Evolutionary conservation across 2,329 filamentous ascomycete genomes (phyloP), one percentile per base, ranked within the genome.

Genomic region (Arthroderma sp.): DNA sequence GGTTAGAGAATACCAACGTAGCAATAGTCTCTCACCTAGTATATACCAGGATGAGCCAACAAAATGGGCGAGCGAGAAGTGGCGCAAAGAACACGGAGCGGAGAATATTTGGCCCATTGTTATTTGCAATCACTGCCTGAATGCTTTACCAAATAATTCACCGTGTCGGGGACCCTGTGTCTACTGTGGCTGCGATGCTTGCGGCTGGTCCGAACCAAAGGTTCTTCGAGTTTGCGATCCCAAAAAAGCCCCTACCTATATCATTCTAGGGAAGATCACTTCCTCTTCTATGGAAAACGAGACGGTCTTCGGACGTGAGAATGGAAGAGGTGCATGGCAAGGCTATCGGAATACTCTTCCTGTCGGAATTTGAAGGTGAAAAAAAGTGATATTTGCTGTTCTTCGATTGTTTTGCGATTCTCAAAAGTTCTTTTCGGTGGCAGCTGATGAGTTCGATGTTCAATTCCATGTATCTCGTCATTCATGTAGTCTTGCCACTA

Each of bases 101-200:
- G 23, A 15, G 11, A 44, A 56, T 37, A 44, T 37, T 52, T 38
- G 38, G 17, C 6, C 38, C 31, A 11, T 47, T 21, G 9, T 58
- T 39, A 31, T 9, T 13, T 58, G 56, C 56, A 55, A 49, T 21
- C 51, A 58, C 51, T 58, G 56, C 31, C 17, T 41, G 25, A 49
- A 47, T 21, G 23, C 39, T 17, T 41, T 55, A 5, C 51, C 37
- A 25, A 11, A n/a, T 25, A 58, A 33, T 51, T 33, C 47, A 51
- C 44, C 21, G 43, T 17, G 5, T 23, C 8, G 33, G 31, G 25
- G 17, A 19, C 4, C 37, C n/a, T 19, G 37, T 55, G 25, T 31
- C 17, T 25, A 39, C 13, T 58, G 56, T 25, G 17, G 6, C 17
- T 58, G 56, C 21, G 21, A 17, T 13, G 33, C 15, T 13, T 58